Percentiles rank a stretch among this genome's conserved stretches.
Conservation (phyloP, 495 filamentous ascomycete genomes). For the Hypoxylon perforatum region DNA sequence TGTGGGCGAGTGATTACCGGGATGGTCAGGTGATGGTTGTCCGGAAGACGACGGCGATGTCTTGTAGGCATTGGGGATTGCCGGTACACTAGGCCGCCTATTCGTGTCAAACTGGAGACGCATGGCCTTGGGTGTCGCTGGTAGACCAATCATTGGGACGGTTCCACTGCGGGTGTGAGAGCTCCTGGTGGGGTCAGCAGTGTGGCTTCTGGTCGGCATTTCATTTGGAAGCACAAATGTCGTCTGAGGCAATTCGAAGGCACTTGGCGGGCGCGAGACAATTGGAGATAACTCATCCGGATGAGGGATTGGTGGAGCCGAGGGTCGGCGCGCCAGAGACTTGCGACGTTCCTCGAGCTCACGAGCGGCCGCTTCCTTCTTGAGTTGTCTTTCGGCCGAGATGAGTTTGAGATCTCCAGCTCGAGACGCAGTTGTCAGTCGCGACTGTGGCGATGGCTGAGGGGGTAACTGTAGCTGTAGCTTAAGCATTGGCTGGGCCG, state of each 20-base stretch:
- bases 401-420: slow-evolving; percentile 56
- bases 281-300: slow-evolving; percentile 70
- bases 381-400: slow-evolving; percentile 64
- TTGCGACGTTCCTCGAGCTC: slow-evolving; percentile 88
- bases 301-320: slow-evolving; percentile 80
- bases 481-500: slow-evolving; percentile 40
- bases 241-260: slow-evolving; percentile 58
- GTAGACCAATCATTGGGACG: slow-evolving; percentile 72
- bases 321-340: slow-evolving; percentile 82
- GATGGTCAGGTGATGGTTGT: slow-evolving; percentile 43
- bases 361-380: slow-evolving; percentile 82
- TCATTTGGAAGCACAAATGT: slow-evolving; percentile 53
- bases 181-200: slow-evolving; percentile 53
- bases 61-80: slow-evolving; percentile 67
- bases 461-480: slow-evolving; percentile 33
- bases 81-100: slow-evolving; percentile 72
- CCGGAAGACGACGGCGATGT: slow-evolving; percentile 43
- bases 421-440: slow-evolving; percentile 34
- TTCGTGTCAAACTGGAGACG: slow-evolving; percentile 74
- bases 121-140: slow-evolving; percentile 88
- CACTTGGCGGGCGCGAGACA: slow-evolving; percentile 44
- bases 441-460: slow-evolving; percentile 48
- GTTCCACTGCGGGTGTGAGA: slow-evolving; percentile 59
- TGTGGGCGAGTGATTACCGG: slow-evolving; percentile 40
- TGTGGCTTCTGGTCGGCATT: slow-evolving; percentile 58